Base-by-base conservation (phyloP, 2,329 filamentous ascomycete species). In the Anisogramma anomala region DNA sequence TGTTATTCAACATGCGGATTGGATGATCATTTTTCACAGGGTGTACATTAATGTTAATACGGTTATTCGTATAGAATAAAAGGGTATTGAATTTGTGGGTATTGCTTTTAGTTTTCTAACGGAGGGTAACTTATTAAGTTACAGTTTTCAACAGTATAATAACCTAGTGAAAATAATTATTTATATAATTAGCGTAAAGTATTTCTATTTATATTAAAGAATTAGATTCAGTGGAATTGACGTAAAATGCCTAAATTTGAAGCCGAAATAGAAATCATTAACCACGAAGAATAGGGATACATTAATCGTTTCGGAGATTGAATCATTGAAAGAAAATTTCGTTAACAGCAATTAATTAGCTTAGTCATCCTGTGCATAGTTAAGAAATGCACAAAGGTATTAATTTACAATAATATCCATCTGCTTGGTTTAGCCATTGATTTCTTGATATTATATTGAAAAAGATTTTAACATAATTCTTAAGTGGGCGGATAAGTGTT, bases 1-100 rank as follows among this genome's bases (percentile, higher is more conserved):
- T 53, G 43, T 38, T 50, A 19, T 52, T 18, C 10, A 49, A 34
- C 40, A 50, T 50, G 20, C 48, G 33, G 26, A 18, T 42, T 17
- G 17, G 28, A 41, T 25, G 11, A 25, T 43, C 49, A 38, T 32
- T 50, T 41, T 28, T 33, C 44, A 67, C 68, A 39, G 8, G 8
- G 6, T 14, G 5, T 17, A 17, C 8, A 33, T 18, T 17, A 26
- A 36, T 6, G 13, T 36, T 27, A 13, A 36, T 14, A 17, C 25
- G 23, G 14, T 36, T 4, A 15, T 14, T n/a, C 7, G 15, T 18
- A 14, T 18, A 13, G 13, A 17, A 23, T 22, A 17, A 15, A 18
- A 11, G 23, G 25, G n/a, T 8, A 8, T 36, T 14, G 25, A 18
- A 17, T n/a, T 22, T 26, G 9, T 36, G 14, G 3, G 3, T 3